Conservation (phyloP, 1,284 basidiomycete genomes). For the Cerrena zonata region DNA sequence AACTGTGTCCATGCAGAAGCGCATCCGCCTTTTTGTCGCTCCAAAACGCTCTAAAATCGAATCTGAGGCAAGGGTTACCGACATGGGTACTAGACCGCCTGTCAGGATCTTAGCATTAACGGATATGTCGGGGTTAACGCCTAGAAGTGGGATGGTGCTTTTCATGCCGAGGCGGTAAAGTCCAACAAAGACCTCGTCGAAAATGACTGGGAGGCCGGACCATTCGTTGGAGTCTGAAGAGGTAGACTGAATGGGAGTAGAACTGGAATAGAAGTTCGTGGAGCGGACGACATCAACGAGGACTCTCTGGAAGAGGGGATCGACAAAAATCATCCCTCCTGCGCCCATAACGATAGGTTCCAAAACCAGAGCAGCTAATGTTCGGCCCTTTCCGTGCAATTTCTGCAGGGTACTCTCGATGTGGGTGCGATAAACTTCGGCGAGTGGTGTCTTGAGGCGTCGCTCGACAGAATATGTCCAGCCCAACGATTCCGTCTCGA, state of each 20-base stretch:
- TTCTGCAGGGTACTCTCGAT: slow-evolving; percentile 53
- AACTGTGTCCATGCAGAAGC: slow-evolving; percentile 90
- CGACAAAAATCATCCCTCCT: slow-evolving; percentile 96
- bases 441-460: slow-evolving; percentile 61
- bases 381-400: slow-evolving; percentile 37
- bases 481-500: slow-evolving; percentile 44
- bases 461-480: slow-evolving; percentile 69
- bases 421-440: slow-evolving; percentile 57
- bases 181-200: slow-evolving; percentile 94
- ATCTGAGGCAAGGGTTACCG: slow-evolving; percentile 76
- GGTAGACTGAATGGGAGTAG: slow-evolving; percentile 12
- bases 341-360: slow-evolving; percentile 94
- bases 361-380: slow-evolving; percentile 73
- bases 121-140: slow-evolving; percentile 77
- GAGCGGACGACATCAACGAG: slow-evolving; percentile 78
- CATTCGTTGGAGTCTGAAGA: slow-evolving; percentile 39
- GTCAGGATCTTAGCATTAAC: slow-evolving; percentile 94
- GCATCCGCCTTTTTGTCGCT: slow-evolving; percentile 78
- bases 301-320: slow-evolving; percentile 90
- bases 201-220: slow-evolving; percentile 84
- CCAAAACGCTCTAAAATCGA: slow-evolving; percentile 80
- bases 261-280: slow-evolving; percentile 8
- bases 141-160: slow-evolving; percentile 62
- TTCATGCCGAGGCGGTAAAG: slow-evolving; percentile 80
- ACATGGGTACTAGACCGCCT: slow-evolving; percentile 85